Base-by-base conservation (phyloP, 306 rosid genomes). In the Cucumis sativus region DNA sequence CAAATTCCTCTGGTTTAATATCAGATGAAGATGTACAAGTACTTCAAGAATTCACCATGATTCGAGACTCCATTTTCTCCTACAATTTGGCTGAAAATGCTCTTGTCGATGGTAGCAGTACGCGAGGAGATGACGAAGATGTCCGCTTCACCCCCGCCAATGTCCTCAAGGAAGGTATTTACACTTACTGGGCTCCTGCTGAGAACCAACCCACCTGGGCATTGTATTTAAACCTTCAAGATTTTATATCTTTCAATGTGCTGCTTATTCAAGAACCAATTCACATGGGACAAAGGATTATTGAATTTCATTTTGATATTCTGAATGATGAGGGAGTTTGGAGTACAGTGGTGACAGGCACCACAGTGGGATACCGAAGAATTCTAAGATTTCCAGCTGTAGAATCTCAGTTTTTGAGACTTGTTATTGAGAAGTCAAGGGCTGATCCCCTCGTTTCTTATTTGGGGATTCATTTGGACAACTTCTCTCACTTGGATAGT, bases 1-100 rank as follows among this genome's bases (percentile, higher is more conserved):
- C 98, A 58, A 92, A 94, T 88, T 75, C 95, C 51, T 90, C 95
- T 0, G 97, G 98, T 63, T 91, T 92, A n/a, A 92, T 94, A 81
- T 90, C 98, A 37, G 68, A 86, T 11, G 93, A 92, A 82, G 98
- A 94, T 70, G 75, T 94, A 56, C 84, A 84, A 86, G 97, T 90
- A 77, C 97, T 92, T 82, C 85, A 69, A 79, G 97, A 92, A 76
- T 94, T 94, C 87, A 84, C 69, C 9, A 83, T 88, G 35, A 88
- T 92, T 61, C 81, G 92, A 6, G 83, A 69, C 55, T 86, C 92
- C 68, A 94, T 94, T 76, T 92, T 94, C 80, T 91, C 96, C 10
- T 45, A 74, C 71, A 94, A 90, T 85, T 80, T 94, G 8, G 97
- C 96, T 10, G 12, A 39, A 59, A 79, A 79, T 60, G 89, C 98